Percentiles rank a stretch among this genome's conserved stretches.
phyloP scores from a whole-genome alignment of 495 filamentous ascomycete species.

The Tuber calosporum region DNA sequence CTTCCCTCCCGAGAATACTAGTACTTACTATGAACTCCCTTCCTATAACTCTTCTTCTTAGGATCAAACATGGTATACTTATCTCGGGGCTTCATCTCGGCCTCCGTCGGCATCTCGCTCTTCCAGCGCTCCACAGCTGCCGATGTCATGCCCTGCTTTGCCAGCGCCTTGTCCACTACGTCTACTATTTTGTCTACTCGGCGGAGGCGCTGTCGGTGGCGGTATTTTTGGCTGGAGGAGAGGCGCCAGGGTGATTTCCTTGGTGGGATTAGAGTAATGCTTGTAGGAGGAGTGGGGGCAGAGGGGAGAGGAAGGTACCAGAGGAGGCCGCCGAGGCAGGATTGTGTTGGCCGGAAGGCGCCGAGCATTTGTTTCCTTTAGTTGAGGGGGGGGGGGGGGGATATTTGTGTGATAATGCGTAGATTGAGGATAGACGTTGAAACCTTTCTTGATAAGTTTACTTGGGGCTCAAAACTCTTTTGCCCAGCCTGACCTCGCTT shows the following conservation, averaged over 20 bases:
- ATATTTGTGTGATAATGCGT: neutral
- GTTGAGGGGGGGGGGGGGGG: slow-evolving; percentile 18
- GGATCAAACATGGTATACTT: slow-evolving; percentile 98
- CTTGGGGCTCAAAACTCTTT: slow-evolving; percentile 14
- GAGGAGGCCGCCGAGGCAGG: slow-evolving; percentile 72
- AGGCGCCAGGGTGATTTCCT: slow-evolving; percentile 99
- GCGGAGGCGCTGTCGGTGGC: slow-evolving; percentile 77
- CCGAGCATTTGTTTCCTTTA: slow-evolving; percentile 59
- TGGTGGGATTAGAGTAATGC: slow-evolving; percentile 20
- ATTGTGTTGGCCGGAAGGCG: slow-evolving; percentile 67
- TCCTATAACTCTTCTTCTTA: slow-evolving; percentile 90
- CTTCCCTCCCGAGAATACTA: neutral
- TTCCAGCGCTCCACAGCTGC: slow-evolving; percentile 82
- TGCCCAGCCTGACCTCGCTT: neutral
- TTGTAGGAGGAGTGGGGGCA: slow-evolving; percentile 8
- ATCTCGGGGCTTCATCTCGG: slow-evolving; percentile 90
- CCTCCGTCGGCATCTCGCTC: slow-evolving; percentile 87
- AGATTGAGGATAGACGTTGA: slow-evolving; percentile 17
- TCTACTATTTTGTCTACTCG: slow-evolving; percentile 77
- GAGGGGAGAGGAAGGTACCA: slow-evolving; percentile 51
- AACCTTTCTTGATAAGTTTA: neutral
- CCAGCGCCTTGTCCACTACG: slow-evolving; percentile 65
- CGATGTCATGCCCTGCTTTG: slow-evolving; percentile 59
- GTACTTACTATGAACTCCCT: slow-evolving; percentile 88
- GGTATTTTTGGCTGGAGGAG: slow-evolving; percentile 78